Evolutionary conservation across 306 rosid species (phyloP), one percentile per base, ranked within the genome.

Genomic region (Inga laurina): DNA sequence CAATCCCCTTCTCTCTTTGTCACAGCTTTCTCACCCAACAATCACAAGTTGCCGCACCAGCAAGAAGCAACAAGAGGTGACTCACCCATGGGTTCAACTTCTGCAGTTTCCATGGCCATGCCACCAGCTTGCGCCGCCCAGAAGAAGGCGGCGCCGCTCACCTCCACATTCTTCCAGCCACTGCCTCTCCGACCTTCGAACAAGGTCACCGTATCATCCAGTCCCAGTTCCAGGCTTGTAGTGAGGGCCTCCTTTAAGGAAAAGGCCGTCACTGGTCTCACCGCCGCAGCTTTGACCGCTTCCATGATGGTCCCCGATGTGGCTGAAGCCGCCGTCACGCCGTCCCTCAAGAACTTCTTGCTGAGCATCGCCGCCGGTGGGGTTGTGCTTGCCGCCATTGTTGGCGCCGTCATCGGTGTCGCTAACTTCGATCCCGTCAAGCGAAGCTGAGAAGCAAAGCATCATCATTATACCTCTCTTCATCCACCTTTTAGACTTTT

Each of bases 341-440:
- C 99, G 2, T 97, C 99, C 41, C 92, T 97, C 75, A 97, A 92
- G 90, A 97, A 97, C 91, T 94, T 94, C 90, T 85, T 94, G 94
- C 99, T 97, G 82, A 97, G 97, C 89, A 97, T 97, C 62, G 91
- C 67, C 0, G 98, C 99, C 10, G 98, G 98, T 44, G 99, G 98
- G 41, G 87, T 76, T 45, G 99, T 97, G 77, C 68, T 88, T 39
- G 45, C 62, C 1, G 97, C 74, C 48, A 19, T 94, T 44, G 7
- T 97, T n/a, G 98, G 98, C 15, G 99, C 89, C 0, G 95, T 97
- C 7, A 46, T 92, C 15, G 97, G 94, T 32, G 99, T 97, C 16
- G 6, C 99, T 81, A 97, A 97, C 84, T 97, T 94, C 81, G 98
- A 97, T 78, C 98, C 98, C 4, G 99, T 96, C 69, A 93, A 92